Percentiles rank a stretch among this genome's conserved stretches.
Evolutionary conservation across 129 eudicot species (phyloP).

Genomic region (Pittosporum tobira): DNA sequence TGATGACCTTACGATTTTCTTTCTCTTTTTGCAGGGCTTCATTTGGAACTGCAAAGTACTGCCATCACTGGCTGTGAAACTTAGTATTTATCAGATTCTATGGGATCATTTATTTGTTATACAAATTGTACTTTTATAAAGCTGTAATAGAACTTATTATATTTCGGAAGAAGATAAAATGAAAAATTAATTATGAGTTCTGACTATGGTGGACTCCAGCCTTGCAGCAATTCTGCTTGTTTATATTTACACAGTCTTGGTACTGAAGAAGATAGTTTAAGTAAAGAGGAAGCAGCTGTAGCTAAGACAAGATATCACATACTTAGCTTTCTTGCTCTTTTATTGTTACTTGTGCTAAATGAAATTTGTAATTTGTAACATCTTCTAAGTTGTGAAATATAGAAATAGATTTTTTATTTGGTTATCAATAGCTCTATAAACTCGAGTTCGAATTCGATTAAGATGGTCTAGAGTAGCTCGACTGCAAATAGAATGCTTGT

Average conservation of each 20-base stretch:
- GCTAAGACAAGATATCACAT: conserved; percentile 69
- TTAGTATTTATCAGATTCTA: conserved; percentile 32
- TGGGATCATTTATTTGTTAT: conserved; percentile 3
- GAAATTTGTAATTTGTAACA: too few relatives aligned
- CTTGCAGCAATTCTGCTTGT: conserved; percentile 81
- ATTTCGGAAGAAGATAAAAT: not conserved
- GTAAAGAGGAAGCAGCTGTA: conserved; percentile 92
- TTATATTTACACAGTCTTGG: conserved; percentile 77
- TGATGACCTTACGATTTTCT: conserved; percentile 8
- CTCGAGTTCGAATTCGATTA: too few relatives aligned
- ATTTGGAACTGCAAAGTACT: conserved; percentile 81
- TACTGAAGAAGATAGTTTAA: conserved; percentile 86
- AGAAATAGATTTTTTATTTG: too few relatives aligned
- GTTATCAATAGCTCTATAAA: too few relatives aligned
- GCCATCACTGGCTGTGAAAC: conserved; percentile 78
- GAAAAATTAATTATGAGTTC: not conserved
- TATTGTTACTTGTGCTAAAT: too few relatives aligned
- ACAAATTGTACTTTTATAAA: conserved; percentile 4
- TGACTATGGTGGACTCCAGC: conserved; percentile 26
- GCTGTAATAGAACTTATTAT: not conserved
- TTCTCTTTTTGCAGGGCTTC: conserved; percentile 54
- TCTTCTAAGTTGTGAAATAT: too few relatives aligned
- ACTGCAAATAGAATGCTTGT: too few relatives aligned
- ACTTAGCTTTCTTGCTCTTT: not conserved
- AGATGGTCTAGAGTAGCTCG: too few relatives aligned